Conservation (phyloP, 208 protist genomes). For the Herpetomonas muscarum region DNA sequence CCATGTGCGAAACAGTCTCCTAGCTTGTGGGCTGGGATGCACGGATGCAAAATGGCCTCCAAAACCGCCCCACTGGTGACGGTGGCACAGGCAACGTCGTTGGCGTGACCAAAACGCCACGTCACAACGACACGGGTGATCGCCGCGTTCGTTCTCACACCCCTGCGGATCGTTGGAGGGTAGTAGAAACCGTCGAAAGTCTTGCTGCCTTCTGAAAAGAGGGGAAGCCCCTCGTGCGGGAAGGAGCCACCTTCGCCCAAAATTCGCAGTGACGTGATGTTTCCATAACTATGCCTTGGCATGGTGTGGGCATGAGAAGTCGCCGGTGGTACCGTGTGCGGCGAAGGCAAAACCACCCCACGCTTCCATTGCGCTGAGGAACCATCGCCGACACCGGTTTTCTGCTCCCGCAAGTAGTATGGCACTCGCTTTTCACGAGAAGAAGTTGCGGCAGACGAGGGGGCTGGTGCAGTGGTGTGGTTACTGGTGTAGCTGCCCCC, state of each 20-base stretch:
- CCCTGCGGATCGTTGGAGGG: neutral
- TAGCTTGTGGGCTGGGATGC: neutral
- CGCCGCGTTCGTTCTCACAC: neutral
- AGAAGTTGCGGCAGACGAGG: too few relatives aligned
- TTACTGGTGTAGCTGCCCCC: too few relatives aligned
- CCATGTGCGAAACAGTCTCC: neutral
- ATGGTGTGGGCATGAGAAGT: too few relatives aligned
- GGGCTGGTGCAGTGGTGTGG: too few relatives aligned
- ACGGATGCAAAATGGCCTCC: slow-evolving; percentile 7
- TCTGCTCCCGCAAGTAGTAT: slow-evolving; percentile 25
- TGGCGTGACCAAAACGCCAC: slow-evolving; percentile 9
- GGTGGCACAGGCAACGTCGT: neutral
- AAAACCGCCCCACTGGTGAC: neutral
- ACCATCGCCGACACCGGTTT: neutral
- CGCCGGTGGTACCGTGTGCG: too few relatives aligned
- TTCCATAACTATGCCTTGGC: too few relatives aligned
- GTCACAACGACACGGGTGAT: neutral
- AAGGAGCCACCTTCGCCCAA: too few relatives aligned
- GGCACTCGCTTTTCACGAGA: slow-evolving; percentile 16
- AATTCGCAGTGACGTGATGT: too few relatives aligned
- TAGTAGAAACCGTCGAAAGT: neutral
- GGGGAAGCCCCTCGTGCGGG: too few relatives aligned
- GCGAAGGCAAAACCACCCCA: slow-evolving; percentile 27
- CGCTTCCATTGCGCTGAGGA: neutral
- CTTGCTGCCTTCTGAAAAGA: too few relatives aligned